A percentile compares a stretch with the other conserved stretches of the same genome.
Conservation (phyloP, 305 asterid genomes). For the Ajuga reptans region DNA sequence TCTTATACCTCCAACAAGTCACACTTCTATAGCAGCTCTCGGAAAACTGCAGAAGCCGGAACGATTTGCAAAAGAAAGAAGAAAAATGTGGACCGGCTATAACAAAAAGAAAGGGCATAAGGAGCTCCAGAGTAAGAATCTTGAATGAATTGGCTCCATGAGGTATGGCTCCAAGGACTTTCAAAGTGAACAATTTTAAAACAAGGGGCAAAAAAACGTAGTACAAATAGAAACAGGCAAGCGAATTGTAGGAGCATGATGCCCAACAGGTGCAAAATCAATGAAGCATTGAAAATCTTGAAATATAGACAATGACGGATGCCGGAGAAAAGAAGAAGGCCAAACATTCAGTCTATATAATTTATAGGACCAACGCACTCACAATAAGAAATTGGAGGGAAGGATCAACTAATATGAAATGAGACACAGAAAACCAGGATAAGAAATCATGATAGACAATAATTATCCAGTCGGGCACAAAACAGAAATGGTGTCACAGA, state of each 20-base stretch:
- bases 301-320: slow-evolving; percentile 45
- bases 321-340: slow-evolving; percentile 34
- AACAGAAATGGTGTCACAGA: slow-evolving; percentile 31
- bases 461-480: slow-evolving; percentile 38
- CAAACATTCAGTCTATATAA: slow-evolving; percentile 39
- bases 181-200: slow-evolving; percentile 40
- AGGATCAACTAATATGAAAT: slow-evolving; percentile 41
- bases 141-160: slow-evolving; percentile 63
- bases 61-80: slow-evolving; percentile 81
- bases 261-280: slow-evolving; percentile 51
- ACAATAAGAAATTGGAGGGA: slow-evolving; percentile 37
- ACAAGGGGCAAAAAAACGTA: slow-evolving; percentile 43
- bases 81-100: slow-evolving; percentile 61
- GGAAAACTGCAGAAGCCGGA: slow-evolving; percentile 62
- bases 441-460: slow-evolving; percentile 31
- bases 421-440: slow-evolving; percentile 42
- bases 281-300: slow-evolving; percentile 45
- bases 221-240: slow-evolving; percentile 57
- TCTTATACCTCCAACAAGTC: slow-evolving; percentile 52
- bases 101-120: slow-evolving; percentile 70
- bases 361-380: slow-evolving; percentile 49
- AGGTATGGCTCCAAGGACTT: slow-evolving; percentile 66
- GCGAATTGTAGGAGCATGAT: slow-evolving; percentile 52
- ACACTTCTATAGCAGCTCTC: slow-evolving; percentile 69
- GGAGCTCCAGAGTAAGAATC: slow-evolving; percentile 58